Evolutionary conservation across 2,329 filamentous ascomycete genomes (phyloP), one percentile per base, ranked within the genome.

Genomic region (Phyllosticta paracitricarpa): DNA sequence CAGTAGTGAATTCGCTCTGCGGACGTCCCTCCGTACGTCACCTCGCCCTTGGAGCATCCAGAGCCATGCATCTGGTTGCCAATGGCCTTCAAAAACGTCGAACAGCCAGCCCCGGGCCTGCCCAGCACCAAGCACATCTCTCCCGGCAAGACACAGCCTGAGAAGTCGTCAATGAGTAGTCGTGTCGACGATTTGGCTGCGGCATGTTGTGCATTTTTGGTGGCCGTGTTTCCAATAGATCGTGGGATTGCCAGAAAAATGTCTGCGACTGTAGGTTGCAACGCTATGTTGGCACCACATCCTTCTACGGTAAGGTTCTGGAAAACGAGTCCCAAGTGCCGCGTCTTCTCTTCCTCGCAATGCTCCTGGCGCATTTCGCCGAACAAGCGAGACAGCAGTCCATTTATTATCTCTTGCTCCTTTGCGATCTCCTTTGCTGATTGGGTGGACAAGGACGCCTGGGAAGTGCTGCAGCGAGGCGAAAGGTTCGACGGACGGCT

Each of bases 111-210:
- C 0, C 86, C 87, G 0, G 87, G 87, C 0, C 86, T 79, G 2
- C 87, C 87, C 0, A 89, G 76, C 0, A 89, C 86, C 0, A 89
- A 75, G 1, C 89, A 73, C 87, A 89, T 88, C 72, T 89, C 86
- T 22, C 86, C 88, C 0, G 87, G 86, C 69, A 86, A 85, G 57
- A 90, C 83, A 65, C 85, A 88, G 10, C 87, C 87, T 68, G 85
- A 82, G 62, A 81, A 83, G 66, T 83, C 79, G 59, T 87, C 80
- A 24, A 91, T 73, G 54, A 91, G 85, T 0, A 84, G 86, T 64
- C 82, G 82, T 0, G 86, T 83, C 0, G 82, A 80, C 66, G 19
- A 22, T 22, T 22, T 22, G 2, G 19, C 19, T 22, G 63, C 70
- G 61, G 73, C 70, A 60, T 69, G 70, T 55, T 70, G 71, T 57